Evolutionary conservation across 192 early-diverging fungal genomes (phyloP).

Genomic region (Phycomyces nitens): DNA sequence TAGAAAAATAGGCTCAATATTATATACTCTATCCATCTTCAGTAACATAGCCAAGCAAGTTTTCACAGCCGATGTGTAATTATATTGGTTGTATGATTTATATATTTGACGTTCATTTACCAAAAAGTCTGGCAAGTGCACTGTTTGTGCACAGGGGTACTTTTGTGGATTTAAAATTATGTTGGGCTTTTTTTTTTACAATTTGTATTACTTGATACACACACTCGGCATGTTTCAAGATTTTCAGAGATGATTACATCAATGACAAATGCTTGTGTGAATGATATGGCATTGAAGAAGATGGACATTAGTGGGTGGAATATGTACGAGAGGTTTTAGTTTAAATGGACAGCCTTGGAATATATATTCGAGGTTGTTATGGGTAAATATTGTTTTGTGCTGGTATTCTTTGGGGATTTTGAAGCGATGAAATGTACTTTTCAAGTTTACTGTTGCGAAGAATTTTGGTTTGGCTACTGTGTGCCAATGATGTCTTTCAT

Average conservation of each 20-base stretch:
- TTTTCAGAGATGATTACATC: neutral
- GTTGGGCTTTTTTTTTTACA: neutral
- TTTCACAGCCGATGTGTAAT: too few species aligned
- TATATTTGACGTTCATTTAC: too few species aligned
- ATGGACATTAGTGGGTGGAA: neutral
- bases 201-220: neutral
- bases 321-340: neutral
- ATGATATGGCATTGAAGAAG: neutral
- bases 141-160: neutral
- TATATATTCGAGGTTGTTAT: neutral
- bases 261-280: neutral
- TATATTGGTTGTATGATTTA: too few species aligned
- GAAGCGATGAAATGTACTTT: neutral
- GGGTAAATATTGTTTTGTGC: conserved; percentile 3
- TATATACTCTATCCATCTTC: too few species aligned
- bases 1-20: too few species aligned
- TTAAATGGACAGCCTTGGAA: neutral
- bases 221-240: neutral
- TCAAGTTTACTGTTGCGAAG: neutral
- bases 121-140: too few species aligned
- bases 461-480: neutral
- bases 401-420: neutral
- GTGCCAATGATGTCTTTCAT: neutral
- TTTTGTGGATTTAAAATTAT: conserved; percentile 9
- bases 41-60: too few species aligned